Evolutionary conservation across 345 rosid genomes (phyloP), one percentile per base, ranked within the genome.

Genomic region (Salix purpurea): DNA sequence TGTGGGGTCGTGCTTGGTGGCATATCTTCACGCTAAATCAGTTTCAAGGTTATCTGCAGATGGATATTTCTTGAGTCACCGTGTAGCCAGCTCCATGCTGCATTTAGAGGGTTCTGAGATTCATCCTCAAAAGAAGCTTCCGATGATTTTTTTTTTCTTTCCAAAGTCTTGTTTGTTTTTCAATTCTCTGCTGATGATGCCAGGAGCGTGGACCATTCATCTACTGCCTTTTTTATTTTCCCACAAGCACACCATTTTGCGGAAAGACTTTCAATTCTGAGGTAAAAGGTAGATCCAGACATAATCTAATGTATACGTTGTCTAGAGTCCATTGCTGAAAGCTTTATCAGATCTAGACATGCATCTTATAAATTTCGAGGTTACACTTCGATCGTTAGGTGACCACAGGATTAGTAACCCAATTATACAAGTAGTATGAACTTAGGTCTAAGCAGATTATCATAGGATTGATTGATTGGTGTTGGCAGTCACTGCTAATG

Each of bases 11-110:
- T n/a, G 32, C 48, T 40, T 58, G 76, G 82, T 78, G 36, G 78
- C 74, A 60, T 32, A 32, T 70, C 24, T 44, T 72, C 72, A 68
- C 40, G 23, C 39, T 77, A 52, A 76, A 73, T 37, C 69, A 69
- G 64, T 70, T 65, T 67, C 39, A 46, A 34, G 28, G 67, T 37
- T 71, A 18, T 70, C 44, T 21, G 77, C 28, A 56, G 16, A 21
- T 23, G 34, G 34, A 18, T 13, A 73, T 52, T 18, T 39, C 48
- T 30, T 48, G 26, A 21, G 71, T 67, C 48, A 23, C n/a, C 52
- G 3, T 34, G 69, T 19, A 16, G 32, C 56, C 72, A 65, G 44
- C 21, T 67, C 18, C 61, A 3, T 1, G 34, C 72, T 60, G 62
- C 72, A 68, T 21, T 67, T 67, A 32, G 23, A 56, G 40, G 8